phyloP scores from a whole-genome alignment of 257 asterid species.

The Lycium barbarum region DNA sequence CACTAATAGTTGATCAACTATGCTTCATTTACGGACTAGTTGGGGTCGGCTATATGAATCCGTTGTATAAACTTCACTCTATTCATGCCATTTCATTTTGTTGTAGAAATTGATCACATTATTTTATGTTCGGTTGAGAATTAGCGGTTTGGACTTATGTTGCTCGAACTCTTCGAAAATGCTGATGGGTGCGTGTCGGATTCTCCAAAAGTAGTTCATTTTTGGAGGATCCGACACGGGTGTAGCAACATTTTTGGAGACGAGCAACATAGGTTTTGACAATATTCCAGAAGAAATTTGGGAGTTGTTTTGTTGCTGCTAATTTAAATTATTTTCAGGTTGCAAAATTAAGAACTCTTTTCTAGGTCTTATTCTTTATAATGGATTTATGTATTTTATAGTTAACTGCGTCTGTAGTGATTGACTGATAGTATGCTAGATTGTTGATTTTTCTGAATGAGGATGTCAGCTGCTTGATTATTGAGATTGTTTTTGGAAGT shows the following conservation, averaged over 20 bases:
- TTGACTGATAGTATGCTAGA: neutral
- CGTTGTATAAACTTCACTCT: neutral
- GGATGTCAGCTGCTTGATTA: constrained; percentile 19
- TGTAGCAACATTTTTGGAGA: too few relatives aligned
- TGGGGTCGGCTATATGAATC: neutral
- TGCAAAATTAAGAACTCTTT: neutral
- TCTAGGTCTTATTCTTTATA: neutral
- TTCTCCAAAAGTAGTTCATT: too few relatives aligned
- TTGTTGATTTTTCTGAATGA: constrained; percentile 34
- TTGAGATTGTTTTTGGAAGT: neutral
- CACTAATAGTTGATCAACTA: neutral
- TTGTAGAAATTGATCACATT: constrained; percentile 9
- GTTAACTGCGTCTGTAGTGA: neutral
- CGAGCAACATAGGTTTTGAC: too few relatives aligned
- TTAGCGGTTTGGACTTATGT: too few relatives aligned
- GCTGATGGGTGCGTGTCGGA: too few relatives aligned
- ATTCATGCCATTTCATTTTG: neutral
- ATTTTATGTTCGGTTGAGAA: neutral
- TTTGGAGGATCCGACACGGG: too few relatives aligned
- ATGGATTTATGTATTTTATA: neutral
- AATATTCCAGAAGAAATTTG: too few relatives aligned
- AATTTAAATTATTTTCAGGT: constrained; percentile 10
- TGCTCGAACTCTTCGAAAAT: too few relatives aligned
- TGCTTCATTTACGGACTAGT: neutral
- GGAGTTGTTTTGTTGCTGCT: constrained; percentile 22